phyloP scores from a whole-genome alignment of 768 basidiomycete genomes.

The Chalciporus chontae region DNA sequence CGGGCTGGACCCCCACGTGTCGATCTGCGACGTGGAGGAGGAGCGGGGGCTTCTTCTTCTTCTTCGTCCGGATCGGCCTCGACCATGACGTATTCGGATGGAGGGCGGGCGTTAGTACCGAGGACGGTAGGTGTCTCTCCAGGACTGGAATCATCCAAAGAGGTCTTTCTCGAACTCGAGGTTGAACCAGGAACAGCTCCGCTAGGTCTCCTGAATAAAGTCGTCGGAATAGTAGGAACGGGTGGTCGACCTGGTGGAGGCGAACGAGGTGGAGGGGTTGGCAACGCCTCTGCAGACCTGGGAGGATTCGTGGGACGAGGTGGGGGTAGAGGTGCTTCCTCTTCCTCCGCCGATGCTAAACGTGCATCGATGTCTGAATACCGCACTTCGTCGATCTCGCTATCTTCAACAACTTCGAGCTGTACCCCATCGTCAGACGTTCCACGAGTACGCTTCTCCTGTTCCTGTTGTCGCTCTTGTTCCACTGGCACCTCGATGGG shows the following conservation, averaged over 20 bases:
- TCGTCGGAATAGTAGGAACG: slow-evolving; percentile 34
- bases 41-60: slow-evolving; percentile 23
- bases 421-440: slow-evolving; percentile 59
- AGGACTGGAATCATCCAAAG: slow-evolving; percentile 28
- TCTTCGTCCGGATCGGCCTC: slow-evolving; percentile 46
- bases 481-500: slow-evolving; percentile 8
- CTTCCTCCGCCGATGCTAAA: slow-evolving; percentile 32
- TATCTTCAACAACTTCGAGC: slow-evolving; percentile 68
- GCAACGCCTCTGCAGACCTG: slow-evolving; percentile 32
- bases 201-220: slow-evolving; percentile 32
- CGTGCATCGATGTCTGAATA: slow-evolving; percentile 48
- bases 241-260: slow-evolving; percentile 37
- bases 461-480: slow-evolving; percentile 20
- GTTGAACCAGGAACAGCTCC: slow-evolving; percentile 32
- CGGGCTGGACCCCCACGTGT: slow-evolving; percentile 22
- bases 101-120: slow-evolving; percentile 17
- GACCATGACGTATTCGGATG: slow-evolving; percentile 62
- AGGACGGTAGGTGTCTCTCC: slow-evolving; percentile 6
- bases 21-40: slow-evolving; percentile 41
- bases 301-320: slow-evolving; percentile 31
- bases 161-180: slow-evolving; percentile 37
- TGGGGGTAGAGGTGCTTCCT: slow-evolving; percentile 52
- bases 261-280: slow-evolving; percentile 46
- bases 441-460: slow-evolving; percentile 41
- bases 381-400: slow-evolving; percentile 64